Evolutionary conservation across 495 filamentous ascomycete species (phyloP).

Genomic region (Annulohypoxylon nitens): DNA sequence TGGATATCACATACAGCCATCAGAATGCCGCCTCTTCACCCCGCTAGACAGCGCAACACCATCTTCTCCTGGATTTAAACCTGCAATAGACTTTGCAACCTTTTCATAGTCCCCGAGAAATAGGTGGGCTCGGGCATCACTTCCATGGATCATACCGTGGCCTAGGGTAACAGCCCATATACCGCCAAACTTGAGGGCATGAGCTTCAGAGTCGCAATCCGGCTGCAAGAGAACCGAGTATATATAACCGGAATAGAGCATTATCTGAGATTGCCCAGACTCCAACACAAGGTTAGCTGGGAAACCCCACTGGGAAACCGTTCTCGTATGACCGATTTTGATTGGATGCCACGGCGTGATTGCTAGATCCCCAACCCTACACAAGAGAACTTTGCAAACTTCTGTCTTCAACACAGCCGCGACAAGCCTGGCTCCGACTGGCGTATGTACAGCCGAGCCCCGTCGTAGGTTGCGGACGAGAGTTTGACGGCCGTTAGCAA

Average conservation of each 20-base stretch:
- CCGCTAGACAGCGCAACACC: conserved; percentile 55
- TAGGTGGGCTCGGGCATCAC: conserved; percentile 56
- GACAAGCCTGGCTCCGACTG: conserved; percentile 52
- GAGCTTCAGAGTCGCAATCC: conserved; percentile 53
- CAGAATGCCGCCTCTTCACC: conserved; percentile 48
- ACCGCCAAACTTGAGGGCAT: conserved; percentile 56
- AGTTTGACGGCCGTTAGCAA: conserved; percentile 46
- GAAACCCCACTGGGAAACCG: conserved; percentile 51
- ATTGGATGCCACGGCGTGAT: conserved; percentile 63
- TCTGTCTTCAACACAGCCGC: conserved; percentile 54
- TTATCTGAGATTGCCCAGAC: conserved; percentile 17
- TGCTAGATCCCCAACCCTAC: conserved; percentile 41
- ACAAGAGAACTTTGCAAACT: conserved; percentile 43
- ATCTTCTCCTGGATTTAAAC: conserved; percentile 42
- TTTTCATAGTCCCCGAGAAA: conserved; percentile 59
- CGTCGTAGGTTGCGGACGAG: conserved; percentile 45
- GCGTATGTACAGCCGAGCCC: conserved; percentile 57
- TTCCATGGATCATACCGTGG: conserved; percentile 52
- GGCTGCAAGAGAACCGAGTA: conserved; percentile 60
- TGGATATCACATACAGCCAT: conserved; percentile 58
- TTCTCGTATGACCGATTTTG: conserved; percentile 2
- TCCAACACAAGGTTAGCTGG: conserved; percentile 46
- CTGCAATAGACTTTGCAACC: conserved; percentile 48
- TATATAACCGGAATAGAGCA: conserved; percentile 56
- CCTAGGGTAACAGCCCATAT: conserved; percentile 62